These are phyloP conservation scores for Nemania diffusa DNA, from an alignment of 2,329 filamentous ascomycete species.

Conservation along the genomic window DNA sequence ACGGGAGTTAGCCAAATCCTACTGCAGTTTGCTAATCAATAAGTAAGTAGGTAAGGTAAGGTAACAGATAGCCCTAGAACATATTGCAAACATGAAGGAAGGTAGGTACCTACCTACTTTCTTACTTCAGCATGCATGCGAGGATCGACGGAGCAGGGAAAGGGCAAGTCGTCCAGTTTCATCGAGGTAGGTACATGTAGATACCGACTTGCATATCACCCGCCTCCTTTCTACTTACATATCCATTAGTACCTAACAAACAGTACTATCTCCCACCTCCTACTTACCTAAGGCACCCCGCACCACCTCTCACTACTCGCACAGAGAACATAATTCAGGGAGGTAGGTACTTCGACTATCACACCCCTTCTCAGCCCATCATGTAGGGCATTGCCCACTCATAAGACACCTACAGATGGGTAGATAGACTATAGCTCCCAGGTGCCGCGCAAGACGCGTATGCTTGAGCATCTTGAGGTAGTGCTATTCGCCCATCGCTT, in stretches of 20 bases:
- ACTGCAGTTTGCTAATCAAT: neutral
- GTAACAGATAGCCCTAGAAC: neutral
- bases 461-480: neutral
- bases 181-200: slow-evolving; percentile 9
- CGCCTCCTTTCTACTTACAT: neutral
- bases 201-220: neutral
- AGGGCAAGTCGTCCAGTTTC: slow-evolving; percentile 20
- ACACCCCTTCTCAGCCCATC: slow-evolving; percentile 1
- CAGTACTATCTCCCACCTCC: too few species aligned
- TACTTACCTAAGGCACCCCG: too few species aligned
- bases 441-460: slow-evolving; percentile 4
- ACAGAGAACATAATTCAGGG: too few species aligned
- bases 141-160: slow-evolving; percentile 26
- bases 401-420: neutral
- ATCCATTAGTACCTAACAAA: neutral
- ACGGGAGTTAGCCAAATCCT: neutral
- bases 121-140: neutral
- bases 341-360: neutral
- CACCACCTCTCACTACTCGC: neutral
- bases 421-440: slow-evolving; percentile 1
- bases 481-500: slow-evolving; percentile 15
- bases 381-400: slow-evolving; percentile 1
- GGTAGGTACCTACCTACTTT: neutral
- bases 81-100: neutral
- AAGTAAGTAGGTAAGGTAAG: neutral